Percentiles rank a stretch among this genome's conserved stretches.
These are phyloP conservation scores for Gossypium rotundifolium DNA, from an alignment of 345 rosid genomes.

Conservation along the genomic window DNA sequence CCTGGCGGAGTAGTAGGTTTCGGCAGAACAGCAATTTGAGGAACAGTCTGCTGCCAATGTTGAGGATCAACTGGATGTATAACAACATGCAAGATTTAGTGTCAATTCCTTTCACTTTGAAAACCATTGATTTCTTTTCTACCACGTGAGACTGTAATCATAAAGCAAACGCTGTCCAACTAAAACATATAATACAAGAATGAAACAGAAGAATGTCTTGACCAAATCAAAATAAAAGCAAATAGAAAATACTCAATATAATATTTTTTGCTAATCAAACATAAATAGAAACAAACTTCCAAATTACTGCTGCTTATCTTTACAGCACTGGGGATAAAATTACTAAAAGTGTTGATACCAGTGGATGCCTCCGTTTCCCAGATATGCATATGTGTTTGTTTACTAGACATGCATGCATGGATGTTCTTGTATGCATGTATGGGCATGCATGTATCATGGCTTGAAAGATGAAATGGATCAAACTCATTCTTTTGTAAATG, in stretches of 20 bases:
- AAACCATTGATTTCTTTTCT: not conserved
- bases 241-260: not conserved
- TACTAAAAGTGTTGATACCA: not conserved
- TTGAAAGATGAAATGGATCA: not conserved
- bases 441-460: not conserved
- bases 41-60: conserved; percentile 32
- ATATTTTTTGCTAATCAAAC: not conserved
- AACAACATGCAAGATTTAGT: not conserved
- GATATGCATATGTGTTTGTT: not conserved
- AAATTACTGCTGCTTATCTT: not conserved
- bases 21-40: conserved; percentile 22
- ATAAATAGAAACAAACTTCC: not conserved
- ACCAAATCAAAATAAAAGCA: not conserved
- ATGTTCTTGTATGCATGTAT: not conserved
- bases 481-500: not conserved
- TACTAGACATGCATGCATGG: not conserved
- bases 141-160: not conserved
- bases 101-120: not conserved
- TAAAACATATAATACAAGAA: not conserved
- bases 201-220: not conserved
- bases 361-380: not conserved
- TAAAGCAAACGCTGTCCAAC: not conserved
- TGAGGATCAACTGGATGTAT: conserved; percentile 31
- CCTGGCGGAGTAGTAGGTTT: conserved; percentile 29
- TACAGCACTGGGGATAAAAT: not conserved